Evolutionary conservation across 108 stramenopile species (phyloP), one percentile per base, ranked within the genome.

Genomic region (Licmophora abbreviata): DNA sequence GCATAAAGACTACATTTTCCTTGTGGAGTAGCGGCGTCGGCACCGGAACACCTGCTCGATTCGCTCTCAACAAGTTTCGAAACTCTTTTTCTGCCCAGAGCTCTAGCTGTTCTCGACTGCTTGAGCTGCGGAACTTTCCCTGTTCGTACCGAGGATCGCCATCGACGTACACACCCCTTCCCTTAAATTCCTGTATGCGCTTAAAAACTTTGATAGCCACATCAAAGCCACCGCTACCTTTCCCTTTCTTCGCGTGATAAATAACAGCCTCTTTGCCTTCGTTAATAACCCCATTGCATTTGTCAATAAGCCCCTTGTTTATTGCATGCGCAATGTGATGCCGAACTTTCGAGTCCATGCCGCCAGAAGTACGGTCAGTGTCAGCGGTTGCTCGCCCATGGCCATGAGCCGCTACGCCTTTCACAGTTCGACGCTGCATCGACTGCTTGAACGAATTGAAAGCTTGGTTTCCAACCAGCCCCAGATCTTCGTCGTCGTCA

Each of bases 151-250:
- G 59, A 3, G 82, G 77, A 53, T 86, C 89, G 14, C 82, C 71
- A 40, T 83, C 81, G 12, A 85, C 85, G 28, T 86, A 85, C 21
- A 64, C 64, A 2, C 79, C 71, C 36, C 89, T 33, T 8, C 52
- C 54, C 44, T 58, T 51, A 44, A 86, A 91, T 41, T 84, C 89
- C 27, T 68, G 47, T 20, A 92, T 85, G 3, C 85, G 63, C 46
- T 92, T 85, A 56, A 87, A 86, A 5, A 92, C 74, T 51, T 92
- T 92, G 48, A 92, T 67, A 14, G 85, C 85, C 9, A 92, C 83
- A 62, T 92, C 84, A 48, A 56, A 58, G 4, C 76, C 78, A 48
- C 61, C 66, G 54, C 71, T 78, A 28, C 48, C 64, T 2, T 43
- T 41, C 23, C 77, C 77, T 22, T 62, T 47, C 21, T 79, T 59